Conservation (phyloP, 2,329 filamentous ascomycete species). For the Daldinia sp. region DNA sequence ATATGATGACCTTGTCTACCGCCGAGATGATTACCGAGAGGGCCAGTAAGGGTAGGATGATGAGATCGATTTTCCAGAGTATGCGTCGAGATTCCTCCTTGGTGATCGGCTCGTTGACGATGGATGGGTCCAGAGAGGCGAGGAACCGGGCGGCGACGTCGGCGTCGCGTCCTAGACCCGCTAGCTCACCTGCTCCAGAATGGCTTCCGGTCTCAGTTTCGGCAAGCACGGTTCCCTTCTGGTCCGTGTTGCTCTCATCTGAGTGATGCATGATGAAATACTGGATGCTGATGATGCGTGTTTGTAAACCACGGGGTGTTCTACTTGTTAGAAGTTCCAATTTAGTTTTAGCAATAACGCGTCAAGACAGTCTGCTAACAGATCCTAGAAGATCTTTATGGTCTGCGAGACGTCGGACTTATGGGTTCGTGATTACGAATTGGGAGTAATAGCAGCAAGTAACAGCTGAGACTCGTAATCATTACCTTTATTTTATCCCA, state of each 20-base stretch:
- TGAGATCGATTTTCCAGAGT: slow-evolving; percentile 19
- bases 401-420: neutral
- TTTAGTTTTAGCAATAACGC: slow-evolving; percentile 2
- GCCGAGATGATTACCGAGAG: slow-evolving; percentile 14
- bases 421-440: neutral
- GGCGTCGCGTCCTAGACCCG: slow-evolving; percentile 9
- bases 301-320: neutral
- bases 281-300: neutral
- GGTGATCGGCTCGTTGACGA: slow-evolving; percentile 7
- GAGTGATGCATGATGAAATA: neutral
- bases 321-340: neutral
- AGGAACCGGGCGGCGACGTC: slow-evolving; percentile 15
- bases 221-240: neutral
- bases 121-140: slow-evolving; percentile 14
- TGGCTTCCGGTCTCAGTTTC: slow-evolving; percentile 2
- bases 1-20: slow-evolving; percentile 17
- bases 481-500: slow-evolving; percentile 3
- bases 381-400: neutral
- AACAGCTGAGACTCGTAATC: neutral
- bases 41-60: slow-evolving; percentile 9
- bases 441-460: neutral
- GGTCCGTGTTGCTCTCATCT: neutral
- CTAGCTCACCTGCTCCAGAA: neutral
- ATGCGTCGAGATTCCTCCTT: slow-evolving; percentile 11
- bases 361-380: slow-evolving; percentile 4